Percentiles rank a stretch among this genome's conserved stretches.
Conservation (phyloP, 1,284 basidiomycete species). For the Leccinum angustisporum region DNA sequence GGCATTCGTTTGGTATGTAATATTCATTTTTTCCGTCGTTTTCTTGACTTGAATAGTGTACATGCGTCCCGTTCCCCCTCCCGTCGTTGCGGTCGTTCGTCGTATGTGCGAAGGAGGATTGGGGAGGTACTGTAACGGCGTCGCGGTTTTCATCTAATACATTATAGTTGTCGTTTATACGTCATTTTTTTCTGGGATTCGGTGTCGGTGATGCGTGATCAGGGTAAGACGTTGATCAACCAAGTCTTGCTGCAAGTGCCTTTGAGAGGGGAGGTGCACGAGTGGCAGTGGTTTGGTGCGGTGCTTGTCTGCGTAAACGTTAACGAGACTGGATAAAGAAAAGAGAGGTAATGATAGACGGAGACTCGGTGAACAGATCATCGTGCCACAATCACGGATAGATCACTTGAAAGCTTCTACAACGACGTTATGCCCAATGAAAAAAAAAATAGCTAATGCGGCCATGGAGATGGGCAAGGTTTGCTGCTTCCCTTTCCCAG, state of each 20-base stretch:
- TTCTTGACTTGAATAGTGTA: constrained; percentile 23
- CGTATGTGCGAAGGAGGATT: not conserved
- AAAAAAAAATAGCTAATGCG: not conserved
- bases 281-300: not conserved
- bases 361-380: not conserved
- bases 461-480: not conserved
- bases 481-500: not conserved
- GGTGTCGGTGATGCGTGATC: not conserved
- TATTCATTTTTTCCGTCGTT: constrained; percentile 25
- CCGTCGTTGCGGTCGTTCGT: not conserved
- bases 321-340: not conserved
- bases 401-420: not conserved
- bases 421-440: not conserved
- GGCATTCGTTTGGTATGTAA: constrained; percentile 34
- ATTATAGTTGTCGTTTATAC: constrained; percentile 39
- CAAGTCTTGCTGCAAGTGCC: not conserved
- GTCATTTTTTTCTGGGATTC: not conserved
- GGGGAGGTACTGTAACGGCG: constrained; percentile 6
- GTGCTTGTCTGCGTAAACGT: not conserved
- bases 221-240: not conserved
- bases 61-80: constrained; percentile 15
- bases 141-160: constrained; percentile 31
- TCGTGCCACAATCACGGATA: not conserved
- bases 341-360: not conserved
- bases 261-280: too few species aligned